These are phyloP conservation scores for Draba incana DNA, from an alignment of 345 rosid species.

Conservation along the genomic window DNA sequence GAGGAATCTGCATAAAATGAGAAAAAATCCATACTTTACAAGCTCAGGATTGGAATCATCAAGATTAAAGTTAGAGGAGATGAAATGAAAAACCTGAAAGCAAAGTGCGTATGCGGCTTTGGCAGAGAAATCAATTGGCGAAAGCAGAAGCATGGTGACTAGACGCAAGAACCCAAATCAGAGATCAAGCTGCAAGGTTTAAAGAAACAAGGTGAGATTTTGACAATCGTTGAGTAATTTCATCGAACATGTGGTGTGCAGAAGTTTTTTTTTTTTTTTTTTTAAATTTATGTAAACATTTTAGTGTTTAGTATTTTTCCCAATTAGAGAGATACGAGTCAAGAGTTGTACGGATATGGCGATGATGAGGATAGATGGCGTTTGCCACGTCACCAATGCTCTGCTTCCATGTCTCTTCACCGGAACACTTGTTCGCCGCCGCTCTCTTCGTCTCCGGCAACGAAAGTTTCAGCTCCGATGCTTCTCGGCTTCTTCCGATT, in stretches of 20 bases:
- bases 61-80: slow-evolving; percentile 14
- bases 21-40: neutral
- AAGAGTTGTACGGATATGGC: slow-evolving; percentile 37
- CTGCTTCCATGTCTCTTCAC: slow-evolving; percentile 27
- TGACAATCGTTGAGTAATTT: slow-evolving; percentile 14
- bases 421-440: slow-evolving; percentile 22
- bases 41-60: neutral
- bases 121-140: slow-evolving; percentile 25
- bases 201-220: neutral
- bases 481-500: slow-evolving; percentile 43
- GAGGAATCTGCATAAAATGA: slow-evolving; percentile 46
- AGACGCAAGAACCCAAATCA: slow-evolving; percentile 14
- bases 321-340: too few species aligned
- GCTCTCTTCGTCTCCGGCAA: slow-evolving; percentile 31
- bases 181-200: slow-evolving; percentile 4
- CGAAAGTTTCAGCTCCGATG: slow-evolving; percentile 35
- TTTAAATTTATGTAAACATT: too few species aligned
- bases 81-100: slow-evolving; percentile 35
- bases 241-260: slow-evolving; percentile 31
- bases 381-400: slow-evolving; percentile 28
- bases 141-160: slow-evolving; percentile 32
- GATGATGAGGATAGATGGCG: slow-evolving; percentile 29
- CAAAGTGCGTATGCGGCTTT: slow-evolving; percentile 26
- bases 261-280: too few species aligned
- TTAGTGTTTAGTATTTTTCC: too few species aligned